Base-by-base conservation (phyloP, 768 basidiomycete genomes). In the Cyathus striatus region DNA sequence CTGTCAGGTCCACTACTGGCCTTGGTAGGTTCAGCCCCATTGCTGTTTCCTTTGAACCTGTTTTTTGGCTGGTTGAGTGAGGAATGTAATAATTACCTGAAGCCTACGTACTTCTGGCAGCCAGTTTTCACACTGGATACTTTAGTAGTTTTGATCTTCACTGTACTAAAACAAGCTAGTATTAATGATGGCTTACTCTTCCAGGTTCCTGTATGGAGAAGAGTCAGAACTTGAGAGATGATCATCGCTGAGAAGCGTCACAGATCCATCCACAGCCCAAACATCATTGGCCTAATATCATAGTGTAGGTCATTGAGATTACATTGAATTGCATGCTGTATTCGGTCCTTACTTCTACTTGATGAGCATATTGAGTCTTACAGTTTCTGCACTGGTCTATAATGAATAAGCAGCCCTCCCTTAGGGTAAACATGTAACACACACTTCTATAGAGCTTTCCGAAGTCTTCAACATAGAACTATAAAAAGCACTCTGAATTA, bases 401-500 rank as follows among this genome's bases (percentile, higher is more conserved):
- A 30, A 30, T 30, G 9, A 9, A n/a, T 30, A 9, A 30, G 27
- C n/a, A 30, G 27, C 27, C n/a, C n/a, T 30, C 9, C 9, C n/a
- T 30, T 30, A 30, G 27, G n/a, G 9, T 30, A n/a, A n/a, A n/a
- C n/a, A n/a, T n/a, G n/a, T 30, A 34, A 23, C 57, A 18, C 39
- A 62, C 59, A 47, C 61, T 62, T 17, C 64, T 58, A 45, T 66
- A 68, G 42, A 68, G 55, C 44, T 68, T 68, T 21, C 64, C 65
- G 39, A 68, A 68, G 51, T 68, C 58, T 50, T 68, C 63, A 7
- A 58, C 64, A 38, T 68, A 68, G 62, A 68, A 68, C 64, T 65
- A 24, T 23, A n/a, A 9, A 30, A 4, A 21, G 21, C 21, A 23
- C 21, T 45, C 17, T 41, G 6, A 13, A 20, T n/a, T n/a, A n/a